Conservation (phyloP, 495 filamentous ascomycete species). For the Xylaria scruposa region DNA sequence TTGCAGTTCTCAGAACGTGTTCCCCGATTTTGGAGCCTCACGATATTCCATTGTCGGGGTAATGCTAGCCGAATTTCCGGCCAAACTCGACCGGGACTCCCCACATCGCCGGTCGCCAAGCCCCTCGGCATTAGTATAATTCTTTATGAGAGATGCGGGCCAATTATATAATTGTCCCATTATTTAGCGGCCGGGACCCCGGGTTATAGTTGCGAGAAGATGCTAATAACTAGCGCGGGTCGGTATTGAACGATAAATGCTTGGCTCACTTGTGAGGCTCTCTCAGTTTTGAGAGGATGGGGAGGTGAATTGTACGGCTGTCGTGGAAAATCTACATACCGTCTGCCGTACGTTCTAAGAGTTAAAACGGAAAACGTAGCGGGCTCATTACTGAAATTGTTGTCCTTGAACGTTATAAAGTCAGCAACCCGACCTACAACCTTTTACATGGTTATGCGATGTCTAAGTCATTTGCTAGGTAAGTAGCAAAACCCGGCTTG, state of each 20-base stretch:
- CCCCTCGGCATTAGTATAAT: background rate
- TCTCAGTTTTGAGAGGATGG: too few species aligned
- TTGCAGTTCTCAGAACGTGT: background rate
- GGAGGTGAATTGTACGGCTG: too few species aligned
- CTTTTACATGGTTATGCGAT: too few species aligned
- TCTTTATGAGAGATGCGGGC: background rate
- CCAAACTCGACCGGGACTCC: background rate
- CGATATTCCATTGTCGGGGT: background rate
- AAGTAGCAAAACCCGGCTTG: background rate
- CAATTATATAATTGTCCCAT: background rate
- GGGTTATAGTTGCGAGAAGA: background rate
- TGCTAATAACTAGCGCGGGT: too few species aligned
- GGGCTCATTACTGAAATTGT: background rate
- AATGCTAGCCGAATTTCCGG: slow-evolving; percentile 10
- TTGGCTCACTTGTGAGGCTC: background rate
- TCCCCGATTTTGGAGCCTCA: background rate
- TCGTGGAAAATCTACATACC: background rate
- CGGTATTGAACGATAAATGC: too few species aligned
- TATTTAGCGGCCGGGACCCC: background rate
- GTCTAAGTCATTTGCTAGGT: background rate
- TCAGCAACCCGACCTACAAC: background rate
- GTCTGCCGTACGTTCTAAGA: background rate
- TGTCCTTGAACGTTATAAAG: too few species aligned
- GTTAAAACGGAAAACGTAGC: background rate
- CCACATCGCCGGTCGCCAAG: slow-evolving; percentile 9